Conservation (phyloP, 2,329 filamentous ascomycete species). For the Diaporthe sp. region DNA sequence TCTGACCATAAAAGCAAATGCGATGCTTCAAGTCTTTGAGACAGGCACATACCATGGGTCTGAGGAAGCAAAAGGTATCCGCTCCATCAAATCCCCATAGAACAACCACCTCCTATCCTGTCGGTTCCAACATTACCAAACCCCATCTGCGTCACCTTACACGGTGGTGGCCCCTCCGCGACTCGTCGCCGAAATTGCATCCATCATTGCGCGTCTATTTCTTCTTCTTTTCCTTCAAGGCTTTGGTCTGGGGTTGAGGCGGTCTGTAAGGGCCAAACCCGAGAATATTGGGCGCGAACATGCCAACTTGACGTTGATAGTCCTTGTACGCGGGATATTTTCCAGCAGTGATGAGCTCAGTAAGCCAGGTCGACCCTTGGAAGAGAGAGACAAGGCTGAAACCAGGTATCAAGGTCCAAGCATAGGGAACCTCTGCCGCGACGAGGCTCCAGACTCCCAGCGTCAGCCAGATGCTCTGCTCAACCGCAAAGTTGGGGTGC, state of each 20-base stretch:
- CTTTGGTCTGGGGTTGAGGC: constrained; percentile 60
- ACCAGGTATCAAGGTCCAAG: constrained; percentile 83
- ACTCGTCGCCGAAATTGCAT: background rate
- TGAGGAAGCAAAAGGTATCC: background rate
- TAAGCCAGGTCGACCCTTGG: constrained; percentile 89
- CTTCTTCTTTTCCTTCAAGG: constrained; percentile 61
- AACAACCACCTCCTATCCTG: background rate
- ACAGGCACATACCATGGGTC: background rate
- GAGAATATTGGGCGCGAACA: constrained; percentile 77
- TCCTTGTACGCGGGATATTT: constrained; percentile 92
- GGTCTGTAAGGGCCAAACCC: constrained; percentile 60
- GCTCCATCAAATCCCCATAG: background rate
- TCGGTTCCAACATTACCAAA: background rate
- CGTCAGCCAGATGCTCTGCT: constrained; percentile 90
- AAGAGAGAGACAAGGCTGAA: constrained; percentile 83
- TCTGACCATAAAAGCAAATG: background rate
- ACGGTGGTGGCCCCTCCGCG: background rate
- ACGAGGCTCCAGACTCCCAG: constrained; percentile 92
- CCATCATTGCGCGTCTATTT: constrained; percentile 53
- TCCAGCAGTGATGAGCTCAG: constrained; percentile 81
- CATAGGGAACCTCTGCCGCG: constrained; percentile 77
- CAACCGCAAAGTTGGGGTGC: constrained; percentile 95
- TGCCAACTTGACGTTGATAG: constrained; percentile 87
- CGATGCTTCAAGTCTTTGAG: background rate
- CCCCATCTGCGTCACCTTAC: background rate